Percentiles rank a stretch among this genome's conserved stretches.
Conservation (phyloP, 441 rosid genomes). For the Pelargonium citronellum region DNA sequence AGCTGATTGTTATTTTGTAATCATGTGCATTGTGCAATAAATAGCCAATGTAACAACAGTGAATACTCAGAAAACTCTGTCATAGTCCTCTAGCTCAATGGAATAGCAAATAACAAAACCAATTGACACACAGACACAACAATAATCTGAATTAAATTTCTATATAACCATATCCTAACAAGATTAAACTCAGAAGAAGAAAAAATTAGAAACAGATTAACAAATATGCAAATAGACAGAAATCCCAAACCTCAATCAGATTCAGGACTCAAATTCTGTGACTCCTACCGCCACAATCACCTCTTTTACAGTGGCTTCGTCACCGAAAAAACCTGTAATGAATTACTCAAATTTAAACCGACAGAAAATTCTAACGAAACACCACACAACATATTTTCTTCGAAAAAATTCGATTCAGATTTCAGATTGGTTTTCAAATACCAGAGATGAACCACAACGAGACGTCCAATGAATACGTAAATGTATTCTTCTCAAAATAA, state of each 20-base stretch:
- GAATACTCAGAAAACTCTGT: too few relatives aligned
- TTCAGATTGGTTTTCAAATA: neutral
- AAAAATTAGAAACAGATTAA: neutral
- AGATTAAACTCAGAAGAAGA: neutral
- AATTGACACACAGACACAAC: neutral
- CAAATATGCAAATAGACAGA: neutral
- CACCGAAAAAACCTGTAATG: neutral
- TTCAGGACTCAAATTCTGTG: neutral
- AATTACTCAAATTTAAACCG: neutral
- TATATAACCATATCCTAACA: neutral
- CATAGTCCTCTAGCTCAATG: too few relatives aligned
- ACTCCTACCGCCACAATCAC: neutral
- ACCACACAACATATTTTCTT: neutral
- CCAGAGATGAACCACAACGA: neutral
- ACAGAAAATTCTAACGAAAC: neutral
- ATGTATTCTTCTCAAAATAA: too few relatives aligned
- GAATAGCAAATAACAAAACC: too few relatives aligned
- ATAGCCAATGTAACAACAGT: neutral
- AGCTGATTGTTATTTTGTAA: neutral
- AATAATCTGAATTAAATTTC: neutral
- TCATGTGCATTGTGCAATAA: neutral
- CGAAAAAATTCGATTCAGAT: neutral
- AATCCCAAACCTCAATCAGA: conserved; percentile 1
- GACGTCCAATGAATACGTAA: too few relatives aligned
- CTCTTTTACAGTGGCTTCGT: neutral